A percentile compares a stretch with the other conserved stretches of the same genome.
Evolutionary conservation across 768 basidiomycete genomes (phyloP).

Genomic region (Galerina sulciceps): DNA sequence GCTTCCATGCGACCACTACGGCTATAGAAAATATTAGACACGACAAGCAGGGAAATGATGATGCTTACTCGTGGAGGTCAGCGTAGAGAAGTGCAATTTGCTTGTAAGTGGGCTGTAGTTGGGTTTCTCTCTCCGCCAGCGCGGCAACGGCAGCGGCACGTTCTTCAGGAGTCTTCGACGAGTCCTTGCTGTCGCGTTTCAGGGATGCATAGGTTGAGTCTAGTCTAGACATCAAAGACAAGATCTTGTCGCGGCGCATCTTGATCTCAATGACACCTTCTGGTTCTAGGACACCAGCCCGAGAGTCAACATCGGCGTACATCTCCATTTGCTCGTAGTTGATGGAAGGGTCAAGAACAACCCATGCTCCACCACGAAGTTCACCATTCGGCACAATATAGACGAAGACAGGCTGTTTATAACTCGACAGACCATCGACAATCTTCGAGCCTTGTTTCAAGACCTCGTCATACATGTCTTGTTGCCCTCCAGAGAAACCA

Average conservation of each 20-base stretch:
- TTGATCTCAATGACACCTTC: constrained; percentile 98
- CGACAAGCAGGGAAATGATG: constrained; percentile 5
- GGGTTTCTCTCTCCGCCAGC: constrained; percentile 75
- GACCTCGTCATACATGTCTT: constrained; percentile 98
- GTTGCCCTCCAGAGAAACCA: constrained; percentile 99
- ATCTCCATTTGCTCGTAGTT: constrained; percentile 98
- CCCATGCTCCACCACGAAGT: constrained; percentile 98
- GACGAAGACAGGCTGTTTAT: constrained; percentile 97
- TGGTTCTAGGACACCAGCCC: constrained; percentile 95
- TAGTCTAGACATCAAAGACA: constrained; percentile 90
- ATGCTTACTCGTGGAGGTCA: constrained; percentile 90
- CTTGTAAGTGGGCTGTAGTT: constrained; percentile 89
- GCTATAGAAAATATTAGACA: constrained; percentile 44
- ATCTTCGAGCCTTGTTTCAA: constrained; percentile 98
- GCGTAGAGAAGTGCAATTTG: constrained; percentile 94
- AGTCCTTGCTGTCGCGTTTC: constrained; percentile 81
- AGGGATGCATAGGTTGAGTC: constrained; percentile 82
- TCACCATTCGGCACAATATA: constrained; percentile 99
- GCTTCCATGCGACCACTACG: constrained; percentile 97
- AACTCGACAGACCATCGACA: constrained; percentile 95
- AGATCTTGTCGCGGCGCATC: constrained; percentile 93
- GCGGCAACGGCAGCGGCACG: constrained; percentile 70
- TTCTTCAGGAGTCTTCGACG: constrained; percentile 73
- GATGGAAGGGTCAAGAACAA: constrained; percentile 97
- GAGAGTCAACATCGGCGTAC: constrained; percentile 96